Conservation (phyloP, 441 rosid species). For the Gossypium davidsonii region DNA sequence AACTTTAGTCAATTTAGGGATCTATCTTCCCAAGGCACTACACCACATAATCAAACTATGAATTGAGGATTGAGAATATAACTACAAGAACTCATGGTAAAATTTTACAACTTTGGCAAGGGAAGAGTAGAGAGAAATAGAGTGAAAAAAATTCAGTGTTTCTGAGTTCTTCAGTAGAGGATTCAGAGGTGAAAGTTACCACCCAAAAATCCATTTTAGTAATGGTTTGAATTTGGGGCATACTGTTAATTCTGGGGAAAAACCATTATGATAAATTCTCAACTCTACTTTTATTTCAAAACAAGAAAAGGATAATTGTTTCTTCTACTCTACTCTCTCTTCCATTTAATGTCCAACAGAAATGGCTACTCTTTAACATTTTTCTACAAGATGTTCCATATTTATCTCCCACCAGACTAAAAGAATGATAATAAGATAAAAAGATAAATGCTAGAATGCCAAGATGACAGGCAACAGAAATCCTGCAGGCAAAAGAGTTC, state of each 20-base stretch:
- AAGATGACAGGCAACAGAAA: constrained; percentile 1
- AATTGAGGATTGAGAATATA: not conserved
- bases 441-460: not conserved
- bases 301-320: not conserved
- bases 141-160: not conserved
- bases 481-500: not conserved
- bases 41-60: not conserved
- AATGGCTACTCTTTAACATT: not conserved
- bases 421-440: not conserved
- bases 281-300: not conserved
- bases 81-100: not conserved
- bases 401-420: not conserved
- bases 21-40: not conserved
- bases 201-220: not conserved
- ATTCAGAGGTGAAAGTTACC: not conserved
- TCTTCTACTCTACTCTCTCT: not conserved
- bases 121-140: not conserved
- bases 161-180: not conserved
- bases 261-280: not conserved
- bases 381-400: not conserved
- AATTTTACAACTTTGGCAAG: not conserved
- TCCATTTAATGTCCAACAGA: not conserved
- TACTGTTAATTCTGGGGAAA: not conserved
- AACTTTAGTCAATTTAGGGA: not conserved
- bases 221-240: not conserved